Evolutionary conservation across 768 basidiomycete species (phyloP), one percentile per base, ranked within the genome.

Genomic region (Kwoniella sp.): DNA sequence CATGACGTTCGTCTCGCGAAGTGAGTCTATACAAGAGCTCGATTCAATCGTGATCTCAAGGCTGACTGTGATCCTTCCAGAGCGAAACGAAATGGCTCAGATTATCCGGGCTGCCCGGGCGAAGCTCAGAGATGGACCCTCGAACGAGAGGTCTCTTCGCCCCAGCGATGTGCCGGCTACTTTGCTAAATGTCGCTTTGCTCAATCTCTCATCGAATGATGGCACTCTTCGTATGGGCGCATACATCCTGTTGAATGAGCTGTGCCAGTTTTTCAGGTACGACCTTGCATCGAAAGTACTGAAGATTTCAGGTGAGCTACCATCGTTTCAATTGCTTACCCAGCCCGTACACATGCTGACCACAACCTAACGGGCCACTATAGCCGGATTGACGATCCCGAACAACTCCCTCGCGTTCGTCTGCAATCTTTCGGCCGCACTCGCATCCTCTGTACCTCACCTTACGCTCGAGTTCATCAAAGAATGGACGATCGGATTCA

Each of bases 401-500:
- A 62, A 55, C 26, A 73, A 74, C 58, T 69, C 73, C 4, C 52
- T 74, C 13, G 52, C 65, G 13, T 73, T 73, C 41, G 57, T 71
- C 8, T 26, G 55, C 8, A 45, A 56, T 15, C 30, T 75, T 0
- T 69, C 66, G 17, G 30, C 28, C 55, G 25, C 59, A n/a, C 69
- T 79, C 7, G 73, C 74, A 13, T 54, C 59, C 13, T 63, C 68
- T 7, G 68, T 64, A 0, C 92, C 93, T 12, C 86, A 90, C 34
- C 82, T 95, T 31, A 93, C 92, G 0, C 82, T 95, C 20, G 93
- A 95, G 79, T 91, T 95, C 80, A 83, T 94, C 58, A 86, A 88
- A n/a, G 93, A 93, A 79, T 90, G 93, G 29, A 86, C 86, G 31
- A 85, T 84, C 82, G 84, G 84, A 76, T 66, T 77, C 81, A 73